phyloP scores from a whole-genome alignment of 306 rosid genomes.

The Rosa rugosa region DNA sequence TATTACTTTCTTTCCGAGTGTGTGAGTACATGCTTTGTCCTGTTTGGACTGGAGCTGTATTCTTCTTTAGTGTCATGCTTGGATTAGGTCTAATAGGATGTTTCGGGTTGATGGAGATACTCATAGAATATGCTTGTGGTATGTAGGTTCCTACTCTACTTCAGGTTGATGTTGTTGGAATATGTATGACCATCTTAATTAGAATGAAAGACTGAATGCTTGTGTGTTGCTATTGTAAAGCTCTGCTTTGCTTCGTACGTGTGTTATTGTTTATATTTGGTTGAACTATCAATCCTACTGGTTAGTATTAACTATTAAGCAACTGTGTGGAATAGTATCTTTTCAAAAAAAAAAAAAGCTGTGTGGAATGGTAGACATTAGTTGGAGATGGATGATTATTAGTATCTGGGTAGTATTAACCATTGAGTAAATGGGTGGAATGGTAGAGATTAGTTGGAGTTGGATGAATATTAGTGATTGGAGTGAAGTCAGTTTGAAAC shows the following conservation, averaged over 20 bases:
- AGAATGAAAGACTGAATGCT: constrained; percentile 6
- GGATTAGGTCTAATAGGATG: background rate
- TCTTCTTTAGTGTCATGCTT: constrained; percentile 1
- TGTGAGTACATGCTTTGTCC: background rate
- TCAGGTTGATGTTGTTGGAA: background rate
- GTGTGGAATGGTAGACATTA: background rate
- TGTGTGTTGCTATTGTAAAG: background rate
- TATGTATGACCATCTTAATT: background rate
- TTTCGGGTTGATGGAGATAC: background rate
- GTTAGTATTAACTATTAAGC: background rate
- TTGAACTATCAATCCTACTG: background rate
- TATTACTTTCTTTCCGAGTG: background rate
- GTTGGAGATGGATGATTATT: background rate
- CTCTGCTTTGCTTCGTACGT: background rate
- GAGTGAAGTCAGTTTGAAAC: background rate
- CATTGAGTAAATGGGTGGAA: background rate
- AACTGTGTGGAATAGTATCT: background rate
- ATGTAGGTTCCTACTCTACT: background rate
- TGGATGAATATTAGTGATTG: background rate
- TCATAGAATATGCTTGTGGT: background rate
- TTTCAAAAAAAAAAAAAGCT: background rate
- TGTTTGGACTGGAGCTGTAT: background rate
- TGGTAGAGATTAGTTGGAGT: background rate
- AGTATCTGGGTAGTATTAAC: background rate
- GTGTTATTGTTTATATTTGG: background rate